These are phyloP conservation scores for Austroboletus eburneus DNA, from an alignment of 768 basidiomycete species.

Conservation along the genomic window DNA sequence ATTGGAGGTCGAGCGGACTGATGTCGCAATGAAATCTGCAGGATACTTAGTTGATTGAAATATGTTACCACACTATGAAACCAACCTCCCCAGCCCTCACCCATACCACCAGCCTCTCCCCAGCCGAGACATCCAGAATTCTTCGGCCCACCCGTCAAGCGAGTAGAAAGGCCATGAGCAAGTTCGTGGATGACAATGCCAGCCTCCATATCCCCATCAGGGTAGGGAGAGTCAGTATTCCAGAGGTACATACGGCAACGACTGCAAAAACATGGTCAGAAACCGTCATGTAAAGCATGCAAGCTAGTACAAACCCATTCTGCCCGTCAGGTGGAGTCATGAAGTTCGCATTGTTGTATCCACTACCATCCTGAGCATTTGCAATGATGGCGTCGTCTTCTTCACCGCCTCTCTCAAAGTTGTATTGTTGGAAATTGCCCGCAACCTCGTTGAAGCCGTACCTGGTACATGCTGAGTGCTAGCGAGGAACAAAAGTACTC, in stretches of 20 bases:
- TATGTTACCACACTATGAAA: neutral
- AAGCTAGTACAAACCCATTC: constrained; percentile 48
- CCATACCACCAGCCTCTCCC: constrained; percentile 97
- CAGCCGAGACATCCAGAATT: constrained; percentile 94
- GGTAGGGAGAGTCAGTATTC: constrained; percentile 85
- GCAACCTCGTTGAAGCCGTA: constrained; percentile 90
- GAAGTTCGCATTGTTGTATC: constrained; percentile 91
- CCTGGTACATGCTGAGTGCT: constrained; percentile 32
- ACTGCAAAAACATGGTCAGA: constrained; percentile 7
- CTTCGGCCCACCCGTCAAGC: constrained; percentile 89
- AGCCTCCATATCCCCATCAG: constrained; percentile 94
- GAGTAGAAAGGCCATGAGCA: constrained; percentile 87
- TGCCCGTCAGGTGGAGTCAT: constrained; percentile 82
- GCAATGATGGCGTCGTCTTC: constrained; percentile 90
- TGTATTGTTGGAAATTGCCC: constrained; percentile 98
- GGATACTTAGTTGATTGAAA: neutral
- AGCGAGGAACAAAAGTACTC: neutral
- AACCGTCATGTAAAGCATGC: neutral
- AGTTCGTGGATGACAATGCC: constrained; percentile 95
- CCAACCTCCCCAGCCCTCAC: constrained; percentile 90
- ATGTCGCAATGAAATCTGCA: constrained; percentile 80
- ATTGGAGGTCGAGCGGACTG: constrained; percentile 65
- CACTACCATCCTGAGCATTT: constrained; percentile 93
- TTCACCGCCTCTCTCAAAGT: constrained; percentile 85
- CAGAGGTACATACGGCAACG: constrained; percentile 97